Evolutionary conservation across 495 filamentous ascomycete genomes (phyloP).

Genomic region (Pyronema omphalodes): DNA sequence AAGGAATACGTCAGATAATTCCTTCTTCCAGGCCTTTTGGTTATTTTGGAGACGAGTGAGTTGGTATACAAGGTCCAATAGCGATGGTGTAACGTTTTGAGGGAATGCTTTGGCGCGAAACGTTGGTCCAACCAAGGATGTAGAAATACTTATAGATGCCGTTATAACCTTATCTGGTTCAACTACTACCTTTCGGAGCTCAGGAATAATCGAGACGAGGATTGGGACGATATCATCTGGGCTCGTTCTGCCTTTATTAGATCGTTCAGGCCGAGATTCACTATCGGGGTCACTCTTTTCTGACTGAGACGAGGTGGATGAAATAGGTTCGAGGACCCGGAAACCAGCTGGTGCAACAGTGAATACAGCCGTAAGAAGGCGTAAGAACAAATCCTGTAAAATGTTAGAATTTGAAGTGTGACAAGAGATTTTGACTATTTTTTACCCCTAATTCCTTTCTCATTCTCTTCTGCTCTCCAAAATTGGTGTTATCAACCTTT

Average conservation of each 20-base stretch:
- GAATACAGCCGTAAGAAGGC: slow-evolving; percentile 76
- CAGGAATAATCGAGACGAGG: slow-evolving; percentile 57
- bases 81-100: slow-evolving; percentile 55
- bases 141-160: slow-evolving; percentile 61
- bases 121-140: slow-evolving; percentile 62
- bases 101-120: slow-evolving; percentile 78
- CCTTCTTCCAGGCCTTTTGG: slow-evolving; percentile 84
- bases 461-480: slow-evolving; percentile 91
- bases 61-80: slow-evolving; percentile 56
- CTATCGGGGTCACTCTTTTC: slow-evolving; percentile 1
- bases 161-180: slow-evolving; percentile 67
- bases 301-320: neutral
- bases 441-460: slow-evolving; percentile 75
- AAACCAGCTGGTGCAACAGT: slow-evolving; percentile 59
- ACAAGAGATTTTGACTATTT: slow-evolving; percentile 7
- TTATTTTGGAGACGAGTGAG: slow-evolving; percentile 57
- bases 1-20: slow-evolving; percentile 79
- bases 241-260: slow-evolving; percentile 26
- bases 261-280: slow-evolving; percentile 6
- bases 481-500: slow-evolving; percentile 94
- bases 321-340: slow-evolving; percentile 13
- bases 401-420: slow-evolving; percentile 12
- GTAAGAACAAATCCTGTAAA: slow-evolving; percentile 63
- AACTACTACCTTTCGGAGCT: slow-evolving; percentile 66
- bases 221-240: slow-evolving; percentile 67